These are phyloP conservation scores for Pittosporum tobira DNA, from an alignment of 129 eudicot species.

Conservation along the genomic window DNA sequence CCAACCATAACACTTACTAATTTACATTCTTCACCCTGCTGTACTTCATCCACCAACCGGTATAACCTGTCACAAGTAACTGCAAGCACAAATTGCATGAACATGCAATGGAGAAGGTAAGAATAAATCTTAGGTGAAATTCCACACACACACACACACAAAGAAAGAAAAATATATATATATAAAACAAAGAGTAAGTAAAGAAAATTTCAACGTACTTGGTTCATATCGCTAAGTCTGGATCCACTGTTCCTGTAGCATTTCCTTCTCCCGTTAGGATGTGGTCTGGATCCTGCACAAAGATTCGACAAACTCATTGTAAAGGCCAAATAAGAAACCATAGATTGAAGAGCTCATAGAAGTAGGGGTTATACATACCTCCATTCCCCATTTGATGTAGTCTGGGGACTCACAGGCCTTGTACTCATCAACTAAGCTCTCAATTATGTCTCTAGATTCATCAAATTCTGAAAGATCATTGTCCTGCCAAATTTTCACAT, in stretches of 20 bases:
- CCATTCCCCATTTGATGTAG: conserved; percentile 99
- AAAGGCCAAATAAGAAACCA: not conserved
- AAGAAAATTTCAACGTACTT: no score
- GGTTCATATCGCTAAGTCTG: conserved; percentile 50
- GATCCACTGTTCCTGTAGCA: conserved; percentile 73
- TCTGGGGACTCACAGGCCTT: conserved; percentile 98
- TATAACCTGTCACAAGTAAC: no score
- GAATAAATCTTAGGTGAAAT: no score
- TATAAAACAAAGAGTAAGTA: no score
- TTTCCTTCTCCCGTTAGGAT: conserved; percentile 80
- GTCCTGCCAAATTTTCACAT: conserved; percentile 47
- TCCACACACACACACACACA: no score
- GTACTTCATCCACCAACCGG: no score
- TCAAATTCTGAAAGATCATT: conserved; percentile 94
- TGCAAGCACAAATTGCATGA: no score
- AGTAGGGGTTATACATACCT: conserved; percentile 42
- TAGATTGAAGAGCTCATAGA: not conserved
- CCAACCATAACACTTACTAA: no score
- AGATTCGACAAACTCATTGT: not conserved
- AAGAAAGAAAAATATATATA: no score
- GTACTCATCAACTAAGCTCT: conserved; percentile 94
- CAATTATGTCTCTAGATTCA: conserved; percentile 91
- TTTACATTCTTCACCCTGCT: no score
- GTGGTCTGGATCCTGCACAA: conserved; percentile 73
- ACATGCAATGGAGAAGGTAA: no score